These are phyloP conservation scores for Leucosporidium creatinivorum DNA, from an alignment of 768 basidiomycete genomes.

Conservation along the genomic window DNA sequence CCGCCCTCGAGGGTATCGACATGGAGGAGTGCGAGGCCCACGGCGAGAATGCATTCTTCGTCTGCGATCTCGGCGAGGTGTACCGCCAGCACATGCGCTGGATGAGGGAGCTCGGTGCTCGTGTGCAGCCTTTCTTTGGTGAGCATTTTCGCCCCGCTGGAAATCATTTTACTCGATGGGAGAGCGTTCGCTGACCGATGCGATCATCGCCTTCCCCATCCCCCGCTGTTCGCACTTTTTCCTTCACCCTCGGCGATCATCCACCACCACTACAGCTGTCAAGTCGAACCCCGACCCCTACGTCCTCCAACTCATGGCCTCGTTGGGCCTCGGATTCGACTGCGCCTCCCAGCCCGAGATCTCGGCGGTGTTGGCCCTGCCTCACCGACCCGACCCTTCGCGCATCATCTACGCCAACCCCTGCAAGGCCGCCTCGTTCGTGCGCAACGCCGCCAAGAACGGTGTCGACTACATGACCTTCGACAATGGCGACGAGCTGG, in stretches of 20 bases:
- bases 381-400: slow-evolving; percentile 56
- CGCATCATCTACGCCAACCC: slow-evolving; percentile 97
- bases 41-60: slow-evolving; percentile 92
- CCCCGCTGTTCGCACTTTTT: background rate
- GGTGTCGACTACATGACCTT: slow-evolving; percentile 95
- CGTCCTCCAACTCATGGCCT: slow-evolving; percentile 79
- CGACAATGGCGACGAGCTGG: slow-evolving; percentile 91
- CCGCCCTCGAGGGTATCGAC: slow-evolving; percentile 32
- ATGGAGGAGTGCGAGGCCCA: slow-evolving; percentile 45
- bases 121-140: slow-evolving; percentile 94
- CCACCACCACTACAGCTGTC: slow-evolving; percentile 51
- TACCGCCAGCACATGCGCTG: slow-evolving; percentile 79
- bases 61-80: slow-evolving; percentile 82
- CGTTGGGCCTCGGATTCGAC: slow-evolving; percentile 88
- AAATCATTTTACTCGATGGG: background rate
- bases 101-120: slow-evolving; percentile 61
- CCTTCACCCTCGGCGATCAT: background rate
- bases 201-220: slow-evolving; percentile 33
- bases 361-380: slow-evolving; percentile 62
- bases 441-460: slow-evolving; percentile 69
- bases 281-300: slow-evolving; percentile 99
- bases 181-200: slow-evolving; percentile 28
- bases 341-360: slow-evolving; percentile 96
- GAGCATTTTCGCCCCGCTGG: slow-evolving; percentile 39
- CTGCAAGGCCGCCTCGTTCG: slow-evolving; percentile 91